Evolutionary conservation across 805 yeast species (phyloP).

Genomic region (Candida suzukii): DNA sequence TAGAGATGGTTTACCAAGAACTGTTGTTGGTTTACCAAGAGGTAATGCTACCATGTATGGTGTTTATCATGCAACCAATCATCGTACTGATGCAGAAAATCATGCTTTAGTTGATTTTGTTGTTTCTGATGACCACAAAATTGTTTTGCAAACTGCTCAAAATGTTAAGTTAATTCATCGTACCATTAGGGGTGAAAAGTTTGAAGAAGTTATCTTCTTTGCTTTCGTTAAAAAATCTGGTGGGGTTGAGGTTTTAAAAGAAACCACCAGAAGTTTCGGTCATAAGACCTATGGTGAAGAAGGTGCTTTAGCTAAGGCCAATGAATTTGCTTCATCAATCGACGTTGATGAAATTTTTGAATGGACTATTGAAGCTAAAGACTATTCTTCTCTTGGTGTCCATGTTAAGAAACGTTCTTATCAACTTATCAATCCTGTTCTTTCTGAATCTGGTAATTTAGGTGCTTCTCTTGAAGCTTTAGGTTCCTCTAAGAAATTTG

Average conservation of each 20-base stretch:
- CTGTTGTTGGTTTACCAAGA: conserved; percentile 33
- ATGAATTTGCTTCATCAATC: conserved; percentile 15
- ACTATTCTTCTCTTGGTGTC: conserved; percentile 21
- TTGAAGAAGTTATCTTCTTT: conserved; percentile 3
- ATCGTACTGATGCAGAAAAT: neutral
- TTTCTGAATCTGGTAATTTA: conserved; percentile 25
- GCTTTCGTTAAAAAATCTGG: conserved; percentile 4
- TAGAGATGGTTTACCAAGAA: conserved; percentile 33
- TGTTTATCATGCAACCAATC: conserved; percentile 10
- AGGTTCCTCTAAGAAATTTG: conserved; percentile 8
- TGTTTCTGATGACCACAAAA: conserved; percentile 32
- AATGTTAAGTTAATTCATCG: conserved; percentile 1
- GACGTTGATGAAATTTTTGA: conserved; percentile 16
- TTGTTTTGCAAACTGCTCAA: conserved; percentile 32
- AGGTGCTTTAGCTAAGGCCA: conserved; percentile 10
- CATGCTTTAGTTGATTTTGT: conserved; percentile 15
- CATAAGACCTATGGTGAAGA: conserved; percentile 16
- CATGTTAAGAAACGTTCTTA: conserved; percentile 24
- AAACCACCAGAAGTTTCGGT: conserved; percentile 15
- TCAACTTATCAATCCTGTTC: conserved; percentile 31
- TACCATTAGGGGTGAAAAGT: neutral
- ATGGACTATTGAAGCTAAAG: conserved; percentile 35
- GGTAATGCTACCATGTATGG: conserved; percentile 36
- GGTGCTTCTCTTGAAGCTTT: conserved; percentile 16
- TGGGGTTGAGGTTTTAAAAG: conserved; percentile 15